Conservation (phyloP, 768 basidiomycete species). For the Tylopilus subfusipes region DNA sequence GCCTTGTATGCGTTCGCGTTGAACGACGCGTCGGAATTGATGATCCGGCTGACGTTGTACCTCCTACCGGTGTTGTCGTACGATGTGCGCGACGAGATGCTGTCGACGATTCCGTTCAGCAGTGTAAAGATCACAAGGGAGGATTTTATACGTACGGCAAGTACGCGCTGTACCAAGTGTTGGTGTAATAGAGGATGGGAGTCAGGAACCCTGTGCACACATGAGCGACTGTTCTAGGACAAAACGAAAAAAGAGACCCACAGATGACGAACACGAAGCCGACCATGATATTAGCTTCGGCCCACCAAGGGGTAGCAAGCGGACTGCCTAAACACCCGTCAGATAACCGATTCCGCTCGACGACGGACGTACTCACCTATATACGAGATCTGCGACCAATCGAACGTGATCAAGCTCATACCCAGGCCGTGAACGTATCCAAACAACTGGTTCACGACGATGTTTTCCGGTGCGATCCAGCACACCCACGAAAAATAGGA, state of each 20-base stretch:
- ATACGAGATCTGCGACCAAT: slow-evolving; percentile 67
- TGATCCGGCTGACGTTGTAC: slow-evolving; percentile 59
- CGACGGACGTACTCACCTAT: slow-evolving; percentile 13
- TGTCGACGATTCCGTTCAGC: slow-evolving; percentile 10
- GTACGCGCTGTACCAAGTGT: slow-evolving; percentile 55
- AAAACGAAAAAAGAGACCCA: slow-evolving; percentile 30
- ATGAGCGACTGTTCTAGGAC: slow-evolving; percentile 56
- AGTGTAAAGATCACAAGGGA: neutral
- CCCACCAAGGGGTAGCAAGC: slow-evolving; percentile 81
- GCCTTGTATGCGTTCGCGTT: slow-evolving; percentile 50
- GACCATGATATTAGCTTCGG: slow-evolving; percentile 61
- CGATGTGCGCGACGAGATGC: slow-evolving; percentile 61
- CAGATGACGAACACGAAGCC: slow-evolving; percentile 72
- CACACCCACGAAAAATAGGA: slow-evolving; percentile 58
- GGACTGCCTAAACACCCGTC: slow-evolving; percentile 36
- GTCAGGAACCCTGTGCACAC: slow-evolving; percentile 45
- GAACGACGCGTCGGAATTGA: slow-evolving; percentile 52
- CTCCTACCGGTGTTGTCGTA: slow-evolving; percentile 57
- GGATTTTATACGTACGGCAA: slow-evolving; percentile 44
- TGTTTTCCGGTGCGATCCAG: slow-evolving; percentile 70
- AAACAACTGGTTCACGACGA: slow-evolving; percentile 72
- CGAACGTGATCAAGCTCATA: slow-evolving; percentile 77
- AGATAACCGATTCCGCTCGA: neutral
- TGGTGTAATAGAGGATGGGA: slow-evolving; percentile 66
- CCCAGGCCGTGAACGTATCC: slow-evolving; percentile 54